Evolutionary conservation across 2,329 filamentous ascomycete genomes (phyloP).

Genomic region (Periconia sp.): DNA sequence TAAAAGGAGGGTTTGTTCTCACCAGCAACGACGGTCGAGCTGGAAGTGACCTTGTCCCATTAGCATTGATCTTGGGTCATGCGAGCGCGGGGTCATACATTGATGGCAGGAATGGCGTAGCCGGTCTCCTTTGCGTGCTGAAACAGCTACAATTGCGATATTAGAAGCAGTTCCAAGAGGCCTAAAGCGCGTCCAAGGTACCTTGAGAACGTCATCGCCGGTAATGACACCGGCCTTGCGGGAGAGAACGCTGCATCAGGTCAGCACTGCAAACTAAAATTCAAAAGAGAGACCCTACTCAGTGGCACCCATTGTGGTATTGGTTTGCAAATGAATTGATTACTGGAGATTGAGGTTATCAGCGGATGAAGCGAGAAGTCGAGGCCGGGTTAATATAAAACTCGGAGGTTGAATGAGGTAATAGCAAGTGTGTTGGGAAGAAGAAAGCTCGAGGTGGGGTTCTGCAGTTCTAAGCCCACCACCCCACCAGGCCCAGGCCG

Average conservation of each 20-base stretch:
- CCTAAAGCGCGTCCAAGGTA: neutral
- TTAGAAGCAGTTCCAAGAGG: conserved; percentile 5
- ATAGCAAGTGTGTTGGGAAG: conserved; percentile 17
- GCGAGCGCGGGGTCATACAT: conserved; percentile 19
- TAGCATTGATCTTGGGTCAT: conserved; percentile 2
- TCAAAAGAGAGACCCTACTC: conserved; percentile 15
- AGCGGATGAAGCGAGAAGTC: neutral
- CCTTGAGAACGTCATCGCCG: conserved; percentile 66
- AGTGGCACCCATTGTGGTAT: conserved; percentile 28
- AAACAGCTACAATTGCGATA: conserved; percentile 65
- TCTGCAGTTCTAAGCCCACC: conserved; percentile 11
- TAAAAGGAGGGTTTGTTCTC: conserved; percentile 1
- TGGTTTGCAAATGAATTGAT: conserved; percentile 1
- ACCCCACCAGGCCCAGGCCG: conserved; percentile 6
- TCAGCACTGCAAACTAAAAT: conserved; percentile 2
- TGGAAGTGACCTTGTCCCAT: conserved; percentile 77
- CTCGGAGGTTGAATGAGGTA: conserved; percentile 17
- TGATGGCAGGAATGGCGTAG: conserved; percentile 46
- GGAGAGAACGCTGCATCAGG: conserved; percentile 50
- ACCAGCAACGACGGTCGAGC: conserved; percentile 73
- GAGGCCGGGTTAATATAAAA: neutral
- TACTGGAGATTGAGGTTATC: conserved; percentile 1
- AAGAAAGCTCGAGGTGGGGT: conserved; percentile 19
- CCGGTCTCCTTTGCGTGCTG: conserved; percentile 86
- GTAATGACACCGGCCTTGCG: conserved; percentile 69